Evolutionary conservation across 2,329 filamentous ascomycete species (phyloP).

Genomic region (Aspergillus sp.): DNA sequence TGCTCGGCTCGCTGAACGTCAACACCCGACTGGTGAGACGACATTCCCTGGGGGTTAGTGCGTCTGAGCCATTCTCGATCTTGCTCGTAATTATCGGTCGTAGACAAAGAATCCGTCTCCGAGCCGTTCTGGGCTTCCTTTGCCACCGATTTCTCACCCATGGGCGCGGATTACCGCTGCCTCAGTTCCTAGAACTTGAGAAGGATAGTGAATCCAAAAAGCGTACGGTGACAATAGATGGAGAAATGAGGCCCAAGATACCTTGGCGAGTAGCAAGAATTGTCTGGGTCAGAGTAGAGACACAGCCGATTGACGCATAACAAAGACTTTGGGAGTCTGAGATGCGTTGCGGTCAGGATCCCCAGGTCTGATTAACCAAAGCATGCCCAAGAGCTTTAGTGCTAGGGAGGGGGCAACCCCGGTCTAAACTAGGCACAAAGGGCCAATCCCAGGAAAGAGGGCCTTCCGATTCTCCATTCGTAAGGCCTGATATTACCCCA

Average conservation of each 20-base stretch:
- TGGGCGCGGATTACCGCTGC: neutral
- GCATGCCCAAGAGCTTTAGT: neutral
- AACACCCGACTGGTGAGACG: constrained; percentile 39
- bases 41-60: constrained; percentile 32
- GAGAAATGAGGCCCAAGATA: neutral
- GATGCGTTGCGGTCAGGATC: neutral
- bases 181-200: neutral
- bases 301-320: neutral
- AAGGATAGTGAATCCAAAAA: neutral
- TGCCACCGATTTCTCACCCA: constrained; percentile 21
- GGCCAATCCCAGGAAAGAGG: neutral
- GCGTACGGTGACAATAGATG: neutral
- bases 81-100: constrained; percentile 27
- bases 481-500: neutral
- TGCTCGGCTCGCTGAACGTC: constrained; percentile 48
- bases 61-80: constrained; percentile 31
- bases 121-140: constrained; percentile 23
- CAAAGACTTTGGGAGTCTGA: neutral
- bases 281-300: neutral
- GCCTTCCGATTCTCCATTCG: neutral
- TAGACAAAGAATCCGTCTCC: constrained; percentile 26
- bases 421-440: neutral
- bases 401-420: neutral
- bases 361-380: neutral
- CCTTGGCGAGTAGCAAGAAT: neutral